Percentiles rank a stretch among this genome's conserved stretches.
phyloP scores from a whole-genome alignment of 2,329 filamentous ascomycete genomes.

The Colletotrichum phormii region DNA sequence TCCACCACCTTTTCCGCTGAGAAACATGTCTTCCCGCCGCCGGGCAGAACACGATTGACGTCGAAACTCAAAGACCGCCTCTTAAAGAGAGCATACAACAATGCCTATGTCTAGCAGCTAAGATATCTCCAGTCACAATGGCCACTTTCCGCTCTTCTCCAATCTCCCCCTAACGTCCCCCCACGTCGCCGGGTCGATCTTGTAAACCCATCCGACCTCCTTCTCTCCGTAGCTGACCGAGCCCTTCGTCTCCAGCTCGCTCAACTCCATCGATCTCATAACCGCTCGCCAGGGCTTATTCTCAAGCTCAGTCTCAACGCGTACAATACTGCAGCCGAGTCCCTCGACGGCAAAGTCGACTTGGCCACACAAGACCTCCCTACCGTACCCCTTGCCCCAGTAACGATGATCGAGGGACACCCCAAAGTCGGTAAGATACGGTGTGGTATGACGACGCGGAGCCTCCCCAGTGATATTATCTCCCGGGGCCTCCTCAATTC shows the following conservation, averaged over 20 bases:
- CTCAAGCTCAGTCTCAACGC: conserved; percentile 39
- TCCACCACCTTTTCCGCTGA: no score
- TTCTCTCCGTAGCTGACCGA: conserved; percentile 26
- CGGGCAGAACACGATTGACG: no score
- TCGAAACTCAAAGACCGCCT: no score
- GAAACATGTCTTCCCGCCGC: no score
- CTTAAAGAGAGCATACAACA: no score
- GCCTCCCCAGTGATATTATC: background rate
- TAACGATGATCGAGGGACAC: conserved; percentile 40
- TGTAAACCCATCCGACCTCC: conserved; percentile 3
- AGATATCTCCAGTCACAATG: background rate
- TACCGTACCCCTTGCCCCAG: conserved; percentile 38
- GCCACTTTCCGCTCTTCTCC: conserved; percentile 2
- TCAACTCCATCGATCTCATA: conserved; percentile 29
- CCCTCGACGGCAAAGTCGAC: conserved; percentile 39
- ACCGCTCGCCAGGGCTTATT: conserved; percentile 35
- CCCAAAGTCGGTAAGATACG: conserved; percentile 37
- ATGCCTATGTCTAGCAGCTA: no score
- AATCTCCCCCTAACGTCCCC: background rate
- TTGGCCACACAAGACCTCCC: conserved; percentile 38
- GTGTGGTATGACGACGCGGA: background rate
- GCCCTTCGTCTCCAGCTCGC: conserved; percentile 12
- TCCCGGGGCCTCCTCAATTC: background rate
- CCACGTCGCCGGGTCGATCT: conserved; percentile 8
- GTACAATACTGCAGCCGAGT: conserved; percentile 35